Percentiles rank a stretch among this genome's conserved stretches.
These are phyloP conservation scores for Ophiosphaerella korrae DNA, from an alignment of 2,329 filamentous ascomycete genomes.

Conservation along the genomic window DNA sequence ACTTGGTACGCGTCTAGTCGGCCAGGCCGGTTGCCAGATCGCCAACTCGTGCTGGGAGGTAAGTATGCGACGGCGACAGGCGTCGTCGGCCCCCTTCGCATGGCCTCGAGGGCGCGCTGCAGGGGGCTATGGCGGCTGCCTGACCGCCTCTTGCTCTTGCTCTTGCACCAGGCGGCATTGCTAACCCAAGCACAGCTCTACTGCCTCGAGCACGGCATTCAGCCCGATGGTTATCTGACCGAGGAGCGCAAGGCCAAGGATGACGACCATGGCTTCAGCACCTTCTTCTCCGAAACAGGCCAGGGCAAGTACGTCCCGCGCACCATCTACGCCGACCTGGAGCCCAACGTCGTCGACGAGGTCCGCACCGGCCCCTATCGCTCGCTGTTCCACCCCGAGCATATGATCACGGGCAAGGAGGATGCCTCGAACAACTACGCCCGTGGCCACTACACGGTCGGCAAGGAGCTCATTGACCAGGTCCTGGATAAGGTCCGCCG, in stretches of 20 bases:
- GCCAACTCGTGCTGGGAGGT: conserved; percentile 99
- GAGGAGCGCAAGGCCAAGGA: conserved; percentile 71
- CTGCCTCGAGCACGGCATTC: conserved; percentile 80
- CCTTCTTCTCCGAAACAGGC: conserved; percentile 76
- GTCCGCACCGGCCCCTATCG: conserved; percentile 72
- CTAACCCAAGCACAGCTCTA: conserved; percentile 73
- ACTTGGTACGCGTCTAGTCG: conserved; percentile 73
- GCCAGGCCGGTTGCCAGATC: conserved; percentile 99
- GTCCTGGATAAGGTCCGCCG: conserved; percentile 73
- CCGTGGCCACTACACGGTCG: conserved; percentile 76
- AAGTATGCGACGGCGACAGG: conserved; percentile 53
- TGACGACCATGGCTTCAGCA: conserved; percentile 66
- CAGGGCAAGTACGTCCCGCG: conserved; percentile 74
- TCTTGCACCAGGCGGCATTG: conserved; percentile 29
- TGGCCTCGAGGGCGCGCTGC: conserved; percentile 17
- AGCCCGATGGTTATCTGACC: conserved; percentile 71
- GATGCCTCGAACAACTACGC: conserved; percentile 80
- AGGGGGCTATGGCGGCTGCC: conserved; percentile 40
- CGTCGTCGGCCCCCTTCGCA: conserved; percentile 11
- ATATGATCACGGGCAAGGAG: conserved; percentile 75
- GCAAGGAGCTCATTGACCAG: conserved; percentile 75
- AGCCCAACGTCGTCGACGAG: conserved; percentile 74
- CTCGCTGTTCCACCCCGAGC: conserved; percentile 73
- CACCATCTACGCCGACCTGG: conserved; percentile 73
- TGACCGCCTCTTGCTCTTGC: conserved; percentile 20